Evolutionary conservation across 2,329 filamentous ascomycete species (phyloP).

Genomic region (Ophiostoma perfectum): DNA sequence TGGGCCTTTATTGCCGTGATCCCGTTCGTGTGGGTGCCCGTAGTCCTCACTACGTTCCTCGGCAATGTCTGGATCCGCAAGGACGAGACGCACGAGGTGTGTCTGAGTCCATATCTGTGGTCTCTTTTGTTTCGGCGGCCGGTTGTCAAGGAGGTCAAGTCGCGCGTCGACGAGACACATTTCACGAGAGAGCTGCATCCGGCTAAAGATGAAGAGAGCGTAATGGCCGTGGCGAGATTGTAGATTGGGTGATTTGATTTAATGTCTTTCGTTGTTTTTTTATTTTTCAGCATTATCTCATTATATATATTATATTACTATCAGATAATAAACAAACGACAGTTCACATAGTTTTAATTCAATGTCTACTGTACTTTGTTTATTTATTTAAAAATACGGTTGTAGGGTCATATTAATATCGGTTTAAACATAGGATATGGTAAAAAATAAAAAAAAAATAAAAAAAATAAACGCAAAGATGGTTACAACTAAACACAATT

Average conservation of each 20-base stretch:
- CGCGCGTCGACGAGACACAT: neutral
- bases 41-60: slow-evolving; percentile 27
- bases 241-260: neutral
- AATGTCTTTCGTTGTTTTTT: neutral
- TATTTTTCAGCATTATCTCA: neutral
- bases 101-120: neutral
- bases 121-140: neutral
- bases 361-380: too few species aligned
- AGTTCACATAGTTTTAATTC: too few species aligned
- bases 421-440: too few species aligned
- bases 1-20: neutral
- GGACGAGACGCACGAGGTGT: neutral
- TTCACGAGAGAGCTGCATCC: neutral
- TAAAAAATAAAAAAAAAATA: neutral
- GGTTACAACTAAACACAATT: neutral
- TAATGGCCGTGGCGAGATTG: neutral
- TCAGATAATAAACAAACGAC: too few species aligned
- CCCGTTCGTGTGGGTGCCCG: slow-evolving; percentile 36
- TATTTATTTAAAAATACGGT: neutral
- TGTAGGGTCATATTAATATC: neutral
- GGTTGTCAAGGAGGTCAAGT: neutral
- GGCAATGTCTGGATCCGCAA: slow-evolving; percentile 31
- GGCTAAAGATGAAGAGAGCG: neutral
- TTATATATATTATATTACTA: too few species aligned
- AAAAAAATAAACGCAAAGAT: neutral